Base-by-base conservation (phyloP, 164 flowering plant genomes). In the Berberis thunbergii region DNA sequence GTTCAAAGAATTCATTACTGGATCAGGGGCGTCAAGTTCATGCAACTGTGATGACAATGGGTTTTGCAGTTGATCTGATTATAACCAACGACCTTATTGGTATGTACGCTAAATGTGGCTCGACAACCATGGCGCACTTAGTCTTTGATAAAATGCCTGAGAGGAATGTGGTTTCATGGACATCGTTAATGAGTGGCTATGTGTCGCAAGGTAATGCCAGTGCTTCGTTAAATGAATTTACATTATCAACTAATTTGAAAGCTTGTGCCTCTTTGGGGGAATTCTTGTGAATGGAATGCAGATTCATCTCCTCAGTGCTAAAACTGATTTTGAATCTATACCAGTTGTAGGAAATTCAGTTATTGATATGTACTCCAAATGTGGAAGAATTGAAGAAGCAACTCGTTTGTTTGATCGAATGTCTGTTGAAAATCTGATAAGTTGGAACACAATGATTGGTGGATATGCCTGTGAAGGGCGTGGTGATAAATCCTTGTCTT, bases 91-190 rank as follows among this genome's bases (percentile, higher is more conserved):
- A 81, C 64, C 82, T 91, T 6, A 73, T 88, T 40, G 83, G 77
- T 60, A 77, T 88, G 86, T 86, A 91, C 63, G 77, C 74, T 9
- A 91, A 91, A 74, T 88, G 89, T 72, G 69, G 78, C 2, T 71
- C 70, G 69, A 41, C 70, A 57, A 78, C 72, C 39, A 7, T 61
- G 45, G 89, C 94, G 26, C 63, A 59, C 61, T 13, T 2, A 3
- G 79, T 87, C 76, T 91, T 91, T 50, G 87, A 86, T 68, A 71
- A 59, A 81, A 87, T 88, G 94, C 83, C 63, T 57, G 76, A 81
- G 3, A 84, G 84, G 74, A 85, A 88, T 70, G 90, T 86, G 3
- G 96, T 91, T 45, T 78, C 94, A 41, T 91, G 94, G 96, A 91
- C 97, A 10, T 67, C 88, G 52, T 79, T 88, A 10, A 87, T 91